Evolutionary conservation across 345 rosid genomes (phyloP), one percentile per base, ranked within the genome.

Genomic region (Stellera chamaejasme): DNA sequence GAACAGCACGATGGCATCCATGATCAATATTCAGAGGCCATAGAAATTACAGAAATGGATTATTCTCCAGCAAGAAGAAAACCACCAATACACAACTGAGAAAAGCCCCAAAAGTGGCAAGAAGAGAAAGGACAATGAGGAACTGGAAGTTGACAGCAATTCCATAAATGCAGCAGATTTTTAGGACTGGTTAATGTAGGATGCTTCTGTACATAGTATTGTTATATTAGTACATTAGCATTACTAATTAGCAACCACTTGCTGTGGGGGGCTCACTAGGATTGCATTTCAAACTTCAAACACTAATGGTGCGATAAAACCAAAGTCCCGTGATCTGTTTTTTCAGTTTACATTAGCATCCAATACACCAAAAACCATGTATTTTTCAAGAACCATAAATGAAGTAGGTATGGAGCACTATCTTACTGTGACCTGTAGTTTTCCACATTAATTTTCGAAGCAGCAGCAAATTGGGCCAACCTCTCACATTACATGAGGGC

Each of bases 61-160:
- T 79, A 79, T 27, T 71, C 84, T 64, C 77, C 81, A 3, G 81
- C 84, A 36, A 74, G 50, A 47, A 71, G 79, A 64, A 76, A 71
- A 65, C 68, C 84, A 55, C 84, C 84, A 14, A 73, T 79, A 58
- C 84, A 79, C 60, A 79, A 79, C 65, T 79, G 56, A 66, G 2
- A 8, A 25, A 11, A 50, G 27, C 6, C 4, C 8, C n/a, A 39
- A 15, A 16, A 19, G 55, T 46, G 14, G 50, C 10, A 54, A 43
- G 51, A 27, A 25, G 16, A 51, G 13, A 44, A 41, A 43, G 39
- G 25, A 36, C 13, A 42, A 50, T 16, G 52, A 64, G 55, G 14
- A 36, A 8, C 11, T 13, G 58, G 47, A 46, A 65, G 51, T 55
- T 44, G 59, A 69, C 80, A 75, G 67, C 73, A 48, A 52, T 68